Percentiles rank a stretch among this genome's conserved stretches.
Evolutionary conservation across 1,284 basidiomycete genomes (phyloP).

Genomic region (Thelephora terrestris): DNA sequence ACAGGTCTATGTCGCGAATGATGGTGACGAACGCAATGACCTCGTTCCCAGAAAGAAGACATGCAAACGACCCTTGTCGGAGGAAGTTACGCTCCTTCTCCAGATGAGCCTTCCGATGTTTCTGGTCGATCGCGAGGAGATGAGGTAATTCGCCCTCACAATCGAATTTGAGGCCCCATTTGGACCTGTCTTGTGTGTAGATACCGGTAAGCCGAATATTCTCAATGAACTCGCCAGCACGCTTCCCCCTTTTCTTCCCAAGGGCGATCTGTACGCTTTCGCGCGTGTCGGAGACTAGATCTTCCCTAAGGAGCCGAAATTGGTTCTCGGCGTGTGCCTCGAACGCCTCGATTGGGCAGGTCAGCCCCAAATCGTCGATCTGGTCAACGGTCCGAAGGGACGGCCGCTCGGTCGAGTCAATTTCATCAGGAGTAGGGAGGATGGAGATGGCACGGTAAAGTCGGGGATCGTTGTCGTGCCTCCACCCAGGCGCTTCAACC

Average conservation of each 20-base stretch:
- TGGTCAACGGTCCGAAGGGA: slow-evolving; percentile 35
- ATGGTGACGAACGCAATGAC: slow-evolving; percentile 43
- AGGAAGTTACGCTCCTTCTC: slow-evolving; percentile 33
- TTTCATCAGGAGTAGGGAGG: slow-evolving; percentile 48
- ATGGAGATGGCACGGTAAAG: slow-evolving; percentile 49
- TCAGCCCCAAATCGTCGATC: slow-evolving; percentile 32
- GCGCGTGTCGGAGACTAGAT: slow-evolving; percentile 52
- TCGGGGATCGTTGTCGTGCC: slow-evolving; percentile 55
- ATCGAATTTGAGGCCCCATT: slow-evolving; percentile 38
- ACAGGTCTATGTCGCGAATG: slow-evolving; percentile 39
- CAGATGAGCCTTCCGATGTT: slow-evolving; percentile 23
- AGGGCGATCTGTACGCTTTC: slow-evolving; percentile 42
- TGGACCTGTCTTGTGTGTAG: slow-evolving; percentile 22
- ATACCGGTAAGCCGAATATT: slow-evolving; percentile 29
- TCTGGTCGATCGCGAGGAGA: slow-evolving; percentile 21
- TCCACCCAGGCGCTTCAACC: slow-evolving; percentile 37
- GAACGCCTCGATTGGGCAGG: slow-evolving; percentile 25
- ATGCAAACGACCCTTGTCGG: slow-evolving; percentile 40
- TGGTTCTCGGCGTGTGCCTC: slow-evolving; percentile 46
- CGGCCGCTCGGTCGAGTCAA: slow-evolving; percentile 31
- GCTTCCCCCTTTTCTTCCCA: slow-evolving; percentile 35
- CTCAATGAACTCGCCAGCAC: slow-evolving; percentile 32
- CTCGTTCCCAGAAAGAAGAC: slow-evolving; percentile 36
- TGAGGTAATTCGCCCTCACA: slow-evolving; percentile 33
- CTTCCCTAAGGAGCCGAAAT: slow-evolving; percentile 53